These are phyloP conservation scores for Penicillium bialowiezense DNA, from an alignment of 495 filamentous ascomycete species.

Conservation along the genomic window DNA sequence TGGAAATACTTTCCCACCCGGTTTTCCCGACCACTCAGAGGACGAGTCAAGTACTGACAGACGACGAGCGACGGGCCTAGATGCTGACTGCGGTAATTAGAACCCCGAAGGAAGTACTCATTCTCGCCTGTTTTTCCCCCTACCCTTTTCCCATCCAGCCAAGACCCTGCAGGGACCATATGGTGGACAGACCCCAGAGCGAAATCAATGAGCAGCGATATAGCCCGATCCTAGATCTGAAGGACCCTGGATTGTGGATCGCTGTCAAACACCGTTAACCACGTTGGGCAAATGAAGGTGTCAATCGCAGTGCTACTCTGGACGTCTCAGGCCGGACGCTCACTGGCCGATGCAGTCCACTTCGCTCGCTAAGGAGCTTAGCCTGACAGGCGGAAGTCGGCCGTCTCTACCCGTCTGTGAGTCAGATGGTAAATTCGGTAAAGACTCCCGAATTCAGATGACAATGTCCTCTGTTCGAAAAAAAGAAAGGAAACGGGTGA, in stretches of 20 bases:
- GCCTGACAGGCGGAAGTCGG: slow-evolving; percentile 14
- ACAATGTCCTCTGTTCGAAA: neutral
- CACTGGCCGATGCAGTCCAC: neutral
- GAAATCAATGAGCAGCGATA: neutral
- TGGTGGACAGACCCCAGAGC: neutral
- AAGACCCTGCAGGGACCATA: slow-evolving; percentile 1
- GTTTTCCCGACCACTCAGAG: too few species aligned
- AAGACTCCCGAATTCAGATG: slow-evolving; percentile 21
- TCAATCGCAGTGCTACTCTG: slow-evolving; percentile 4
- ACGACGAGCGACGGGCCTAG: too few species aligned
- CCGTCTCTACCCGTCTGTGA: slow-evolving; percentile 22
- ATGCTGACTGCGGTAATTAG: too few species aligned
- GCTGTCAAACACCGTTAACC: slow-evolving; percentile 14
- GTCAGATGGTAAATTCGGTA: slow-evolving; percentile 25
- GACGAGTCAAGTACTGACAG: too few species aligned
- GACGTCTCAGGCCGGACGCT: neutral
- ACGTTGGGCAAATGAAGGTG: slow-evolving; percentile 2
- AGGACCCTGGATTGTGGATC: slow-evolving; percentile 16
- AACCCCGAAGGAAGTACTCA: neutral
- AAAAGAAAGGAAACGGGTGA: neutral
- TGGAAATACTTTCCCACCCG: too few species aligned
- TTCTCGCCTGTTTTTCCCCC: neutral
- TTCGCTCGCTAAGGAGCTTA: slow-evolving; percentile 6
- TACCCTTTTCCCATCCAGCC: neutral
- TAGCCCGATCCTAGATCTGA: slow-evolving; percentile 10